These are phyloP conservation scores for Colletotrichum incanum DNA, from an alignment of 2,329 filamentous ascomycete species.

Conservation along the genomic window DNA sequence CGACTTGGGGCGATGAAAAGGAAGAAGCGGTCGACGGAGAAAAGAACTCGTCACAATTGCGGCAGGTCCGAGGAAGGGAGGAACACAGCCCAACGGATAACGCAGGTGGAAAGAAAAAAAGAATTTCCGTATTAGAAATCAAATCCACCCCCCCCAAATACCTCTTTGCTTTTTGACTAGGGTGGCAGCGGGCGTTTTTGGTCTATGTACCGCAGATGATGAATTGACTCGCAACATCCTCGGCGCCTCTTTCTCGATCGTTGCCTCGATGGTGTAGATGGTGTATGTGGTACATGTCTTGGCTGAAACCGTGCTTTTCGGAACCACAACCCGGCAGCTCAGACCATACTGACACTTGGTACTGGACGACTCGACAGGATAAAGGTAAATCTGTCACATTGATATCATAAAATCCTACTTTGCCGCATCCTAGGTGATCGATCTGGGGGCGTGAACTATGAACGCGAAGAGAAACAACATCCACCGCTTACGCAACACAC, in stretches of 20 bases:
- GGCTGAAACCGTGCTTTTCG: background rate
- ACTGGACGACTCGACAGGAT: background rate
- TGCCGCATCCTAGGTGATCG: background rate
- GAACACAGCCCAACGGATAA: background rate
- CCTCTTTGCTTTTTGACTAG: slow-evolving; percentile 1
- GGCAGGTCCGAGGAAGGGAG: slow-evolving; percentile 30
- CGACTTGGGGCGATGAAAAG: background rate
- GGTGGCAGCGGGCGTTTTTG: slow-evolving; percentile 19
- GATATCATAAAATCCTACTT: slow-evolving; percentile 15
- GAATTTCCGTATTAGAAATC: background rate
- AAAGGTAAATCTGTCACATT: background rate
- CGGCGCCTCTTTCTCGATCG: background rate
- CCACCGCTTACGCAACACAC: slow-evolving; percentile 4
- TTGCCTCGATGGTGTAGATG: background rate
- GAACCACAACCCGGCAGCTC: background rate
- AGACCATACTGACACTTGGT: background rate
- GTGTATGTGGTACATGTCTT: background rate
- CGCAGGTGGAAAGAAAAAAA: background rate
- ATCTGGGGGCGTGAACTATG: slow-evolving; percentile 17
- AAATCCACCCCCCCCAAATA: background rate
- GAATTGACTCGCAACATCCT: slow-evolving; percentile 15
- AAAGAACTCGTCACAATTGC: slow-evolving; percentile 14
- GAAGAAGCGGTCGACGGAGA: background rate
- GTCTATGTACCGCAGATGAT: slow-evolving; percentile 13
- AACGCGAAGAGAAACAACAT: slow-evolving; percentile 19